These are phyloP conservation scores for Myxozyma vanderwaltii DNA, from an alignment of 805 yeast species.

Conservation along the genomic window DNA sequence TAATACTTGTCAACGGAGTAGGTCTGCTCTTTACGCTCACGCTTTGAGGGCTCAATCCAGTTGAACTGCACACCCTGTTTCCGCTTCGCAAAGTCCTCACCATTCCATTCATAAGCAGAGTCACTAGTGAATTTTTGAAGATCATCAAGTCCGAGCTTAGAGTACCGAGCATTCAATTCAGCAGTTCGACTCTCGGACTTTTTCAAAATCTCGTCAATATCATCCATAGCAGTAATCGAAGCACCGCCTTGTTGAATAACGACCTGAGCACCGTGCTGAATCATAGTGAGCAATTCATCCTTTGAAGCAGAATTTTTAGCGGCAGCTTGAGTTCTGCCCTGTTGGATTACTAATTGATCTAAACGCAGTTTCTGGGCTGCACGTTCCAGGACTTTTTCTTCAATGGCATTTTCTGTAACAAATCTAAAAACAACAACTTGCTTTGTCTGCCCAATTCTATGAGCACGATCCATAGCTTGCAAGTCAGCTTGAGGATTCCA, in stretches of 20 bases:
- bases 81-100: conserved; percentile 71
- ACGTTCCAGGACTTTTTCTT: conserved; percentile 91
- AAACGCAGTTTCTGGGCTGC: conserved; percentile 92
- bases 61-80: conserved; percentile 46
- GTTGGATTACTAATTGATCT: conserved; percentile 95
- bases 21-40: conserved; percentile 57
- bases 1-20: conserved; percentile 87
- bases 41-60: conserved; percentile 84
- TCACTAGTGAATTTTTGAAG: conserved; percentile 88
- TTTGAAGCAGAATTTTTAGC: conserved; percentile 49
- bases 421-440: conserved; percentile 91
- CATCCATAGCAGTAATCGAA: conserved; percentile 44
- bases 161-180: conserved; percentile 75
- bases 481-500: conserved; percentile 99
- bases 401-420: conserved; percentile 94
- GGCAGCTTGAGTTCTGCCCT: conserved; percentile 64
- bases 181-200: conserved; percentile 83
- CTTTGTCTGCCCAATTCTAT: conserved; percentile 94
- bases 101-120: conserved; percentile 96
- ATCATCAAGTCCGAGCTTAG: conserved; percentile 87
- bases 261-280: conserved; percentile 92
- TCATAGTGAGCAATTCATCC: conserved; percentile 91
- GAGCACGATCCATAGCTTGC: conserved; percentile 98
- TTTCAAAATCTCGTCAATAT: conserved; percentile 78
- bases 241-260: conserved; percentile 62